phyloP scores from a whole-genome alignment of 2,329 filamentous ascomycete genomes.

The Lasiodiplodia citricola region DNA sequence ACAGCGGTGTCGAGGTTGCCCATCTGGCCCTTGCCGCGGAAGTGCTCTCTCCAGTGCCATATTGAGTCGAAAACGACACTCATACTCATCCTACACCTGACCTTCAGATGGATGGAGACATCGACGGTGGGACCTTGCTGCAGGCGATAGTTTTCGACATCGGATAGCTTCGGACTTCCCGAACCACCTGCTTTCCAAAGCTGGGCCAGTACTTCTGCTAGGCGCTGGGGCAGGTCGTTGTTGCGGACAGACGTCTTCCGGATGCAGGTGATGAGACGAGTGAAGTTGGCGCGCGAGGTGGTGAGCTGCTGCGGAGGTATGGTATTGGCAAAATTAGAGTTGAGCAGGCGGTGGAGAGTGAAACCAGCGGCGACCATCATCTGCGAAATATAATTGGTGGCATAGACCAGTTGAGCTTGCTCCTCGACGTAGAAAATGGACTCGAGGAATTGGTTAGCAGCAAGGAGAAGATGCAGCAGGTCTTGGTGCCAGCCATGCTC shows the following conservation, averaged over 20 bases:
- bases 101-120: constrained; percentile 76
- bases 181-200: constrained; percentile 71
- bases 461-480: constrained; percentile 75
- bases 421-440: constrained; percentile 57
- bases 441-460: constrained; percentile 72
- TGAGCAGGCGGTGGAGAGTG: constrained; percentile 75
- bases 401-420: constrained; percentile 66
- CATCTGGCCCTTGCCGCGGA: constrained; percentile 45
- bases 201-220: constrained; percentile 85
- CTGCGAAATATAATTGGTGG: constrained; percentile 79
- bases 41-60: constrained; percentile 78
- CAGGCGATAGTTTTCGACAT: constrained; percentile 24
- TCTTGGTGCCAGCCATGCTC: constrained; percentile 57
- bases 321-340: constrained; percentile 74
- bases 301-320: constrained; percentile 64
- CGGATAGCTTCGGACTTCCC: constrained; percentile 28
- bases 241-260: constrained; percentile 74
- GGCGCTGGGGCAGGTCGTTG: constrained; percentile 79
- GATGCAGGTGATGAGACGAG: constrained; percentile 72
- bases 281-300: constrained; percentile 68
- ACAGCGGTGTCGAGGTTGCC: constrained; percentile 65
- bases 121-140: constrained; percentile 53
- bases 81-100: constrained; percentile 85
- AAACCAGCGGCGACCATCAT: constrained; percentile 85
- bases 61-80: constrained; percentile 84